Evolutionary conservation across 768 basidiomycete species (phyloP), one percentile per base, ranked within the genome.

Genomic region (Termitomyces titanicus): DNA sequence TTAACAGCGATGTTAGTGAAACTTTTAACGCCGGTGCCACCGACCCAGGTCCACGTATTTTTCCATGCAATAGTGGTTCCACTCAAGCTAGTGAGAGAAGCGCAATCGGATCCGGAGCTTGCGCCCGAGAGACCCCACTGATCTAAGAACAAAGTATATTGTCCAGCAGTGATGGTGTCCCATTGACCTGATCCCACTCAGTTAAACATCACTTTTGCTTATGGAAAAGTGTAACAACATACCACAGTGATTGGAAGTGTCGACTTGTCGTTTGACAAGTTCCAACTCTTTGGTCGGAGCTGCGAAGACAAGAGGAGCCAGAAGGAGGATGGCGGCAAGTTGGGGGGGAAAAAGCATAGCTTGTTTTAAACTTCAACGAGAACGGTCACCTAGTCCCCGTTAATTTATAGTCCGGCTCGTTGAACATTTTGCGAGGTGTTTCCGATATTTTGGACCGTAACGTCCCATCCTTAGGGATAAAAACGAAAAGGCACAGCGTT

Each of bases 1-100:
- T 83, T 74, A 33, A 81, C 73, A 57, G 79, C 74, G 12, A 84
- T 70, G 65, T 86, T 82, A 22, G 83, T 74, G 68, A 76, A 88
- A 63, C 81, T 85, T 76, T 86, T 87, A 57, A 88, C 74, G 20
- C 73, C 71, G 20, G 49, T 70, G 7, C 75, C 80, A 31, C 83
- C 83, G 7, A 40, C 51, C 85, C 85, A 86, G 0, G 55, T 70
- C 79, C 80, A 86, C 2, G 63, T 72, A 27, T 76, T 81, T 64
- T 62, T 72, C 85, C 85, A 86, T 0, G 71, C 66, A 33, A 82
- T 56, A 6, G 66, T 76, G 27, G 63, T 71, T 3, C 74, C 79
- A 45, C 66, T 70, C 59, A 78, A 53, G 17, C 75, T 77, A 0
- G 66, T 65, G 59, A 86, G 60, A 20, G 71, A 65, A 29, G 82